These are phyloP conservation scores for Cantharellus anzutake DNA, from an alignment of 768 basidiomycete genomes.

Conservation along the genomic window DNA sequence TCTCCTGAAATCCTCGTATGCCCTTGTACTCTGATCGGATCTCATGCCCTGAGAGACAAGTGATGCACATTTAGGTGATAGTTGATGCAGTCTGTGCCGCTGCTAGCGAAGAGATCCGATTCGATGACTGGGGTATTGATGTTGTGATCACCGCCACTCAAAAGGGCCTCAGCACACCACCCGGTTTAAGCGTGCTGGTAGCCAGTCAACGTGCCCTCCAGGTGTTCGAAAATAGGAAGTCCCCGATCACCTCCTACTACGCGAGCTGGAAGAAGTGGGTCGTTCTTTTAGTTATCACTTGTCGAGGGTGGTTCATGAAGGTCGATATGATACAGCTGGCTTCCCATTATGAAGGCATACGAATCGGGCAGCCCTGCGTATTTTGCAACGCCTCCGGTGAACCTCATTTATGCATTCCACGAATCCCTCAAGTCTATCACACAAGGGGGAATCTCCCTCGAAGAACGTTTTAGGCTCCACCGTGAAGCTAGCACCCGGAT, in stretches of 20 bases:
- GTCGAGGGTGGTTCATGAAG: not conserved
- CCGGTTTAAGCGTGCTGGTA: slow-evolving; percentile 74
- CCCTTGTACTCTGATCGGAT: not conserved
- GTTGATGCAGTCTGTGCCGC: slow-evolving; percentile 95
- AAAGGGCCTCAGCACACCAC: slow-evolving; percentile 86
- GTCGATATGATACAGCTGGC: slow-evolving; percentile 33
- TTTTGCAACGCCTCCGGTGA: slow-evolving; percentile 42
- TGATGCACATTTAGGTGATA: slow-evolving; percentile 29
- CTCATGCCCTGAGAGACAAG: slow-evolving; percentile 1
- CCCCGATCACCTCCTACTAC: slow-evolving; percentile 62
- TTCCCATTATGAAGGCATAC: slow-evolving; percentile 88
- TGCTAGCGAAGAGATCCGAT: slow-evolving; percentile 83
- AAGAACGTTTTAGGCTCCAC: slow-evolving; percentile 64
- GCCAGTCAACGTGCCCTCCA: slow-evolving; percentile 65
- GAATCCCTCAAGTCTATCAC: slow-evolving; percentile 63
- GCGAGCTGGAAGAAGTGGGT: slow-evolving; percentile 68
- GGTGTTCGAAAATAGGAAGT: slow-evolving; percentile 41
- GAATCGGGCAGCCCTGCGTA: slow-evolving; percentile 50
- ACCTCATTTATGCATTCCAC: slow-evolving; percentile 82
- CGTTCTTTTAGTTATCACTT: not conserved
- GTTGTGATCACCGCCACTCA: slow-evolving; percentile 73
- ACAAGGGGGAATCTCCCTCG: slow-evolving; percentile 38
- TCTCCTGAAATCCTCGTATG: slow-evolving; percentile 71
- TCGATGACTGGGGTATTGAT: slow-evolving; percentile 89
- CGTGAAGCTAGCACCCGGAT: slow-evolving; percentile 44